phyloP scores from a whole-genome alignment of 495 filamentous ascomycete species.

The Lophiotrema nucula region DNA sequence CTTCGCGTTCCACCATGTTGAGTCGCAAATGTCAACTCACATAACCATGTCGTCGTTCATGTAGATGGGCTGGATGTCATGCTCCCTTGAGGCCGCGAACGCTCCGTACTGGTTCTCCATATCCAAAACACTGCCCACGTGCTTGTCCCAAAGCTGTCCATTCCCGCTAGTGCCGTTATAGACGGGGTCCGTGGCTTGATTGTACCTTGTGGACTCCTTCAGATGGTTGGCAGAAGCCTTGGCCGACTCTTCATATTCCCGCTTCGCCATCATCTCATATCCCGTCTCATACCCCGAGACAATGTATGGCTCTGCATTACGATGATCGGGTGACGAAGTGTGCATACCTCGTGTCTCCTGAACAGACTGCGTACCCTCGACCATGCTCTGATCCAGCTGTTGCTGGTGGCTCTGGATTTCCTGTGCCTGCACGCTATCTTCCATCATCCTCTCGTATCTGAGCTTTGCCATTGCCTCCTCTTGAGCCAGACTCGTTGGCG shows the following conservation, averaged over 20 bases:
- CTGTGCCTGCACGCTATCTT: constrained; percentile 14
- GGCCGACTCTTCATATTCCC: constrained; percentile 37
- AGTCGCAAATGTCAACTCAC: too few species aligned
- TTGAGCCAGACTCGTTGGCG: constrained; percentile 37
- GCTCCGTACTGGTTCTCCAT: constrained; percentile 43
- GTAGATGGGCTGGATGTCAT: constrained; percentile 17
- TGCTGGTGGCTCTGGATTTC: constrained; percentile 25
- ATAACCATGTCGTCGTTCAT: constrained; percentile 34
- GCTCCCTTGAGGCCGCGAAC: constrained; percentile 33
- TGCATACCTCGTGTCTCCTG: constrained; percentile 10
- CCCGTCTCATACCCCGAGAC: constrained; percentile 38
- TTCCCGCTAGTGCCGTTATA: constrained; percentile 23
- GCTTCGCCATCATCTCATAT: constrained; percentile 34
- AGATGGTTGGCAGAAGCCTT: constrained; percentile 21
- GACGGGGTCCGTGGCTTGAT: constrained; percentile 37
- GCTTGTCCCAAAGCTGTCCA: constrained; percentile 29
- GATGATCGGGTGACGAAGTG: background rate
- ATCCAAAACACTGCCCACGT: constrained; percentile 28
- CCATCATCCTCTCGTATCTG: constrained; percentile 37
- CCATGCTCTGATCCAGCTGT: constrained; percentile 26
- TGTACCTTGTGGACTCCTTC: constrained; percentile 35
- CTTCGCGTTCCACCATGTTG: too few species aligned
- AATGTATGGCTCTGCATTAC: constrained; percentile 37
- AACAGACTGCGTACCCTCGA: constrained; percentile 15
- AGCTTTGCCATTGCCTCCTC: constrained; percentile 42